Conservation (phyloP, 192 early-diverging fungal genomes). For the Coemansia sp. region DNA sequence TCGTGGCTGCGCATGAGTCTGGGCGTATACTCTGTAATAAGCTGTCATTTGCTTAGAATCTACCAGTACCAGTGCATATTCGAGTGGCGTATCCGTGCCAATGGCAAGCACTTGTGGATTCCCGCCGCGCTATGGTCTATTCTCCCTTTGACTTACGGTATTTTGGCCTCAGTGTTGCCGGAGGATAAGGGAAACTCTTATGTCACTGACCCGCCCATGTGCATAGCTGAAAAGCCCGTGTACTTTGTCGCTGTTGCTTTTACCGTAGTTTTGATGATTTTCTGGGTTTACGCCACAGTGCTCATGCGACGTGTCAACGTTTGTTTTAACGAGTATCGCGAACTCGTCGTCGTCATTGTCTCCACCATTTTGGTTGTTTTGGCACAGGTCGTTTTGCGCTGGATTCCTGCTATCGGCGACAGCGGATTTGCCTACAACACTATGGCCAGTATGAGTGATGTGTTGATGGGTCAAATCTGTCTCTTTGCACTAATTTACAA, state of each 20-base stretch:
- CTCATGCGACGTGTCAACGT: constrained; percentile 23
- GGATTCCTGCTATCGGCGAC: constrained; percentile 31
- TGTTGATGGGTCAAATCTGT: constrained; percentile 28
- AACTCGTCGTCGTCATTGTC: constrained; percentile 24
- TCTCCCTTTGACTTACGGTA: constrained; percentile 23
- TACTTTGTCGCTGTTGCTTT: constrained; percentile 38
- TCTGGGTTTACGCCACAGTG: constrained; percentile 26
- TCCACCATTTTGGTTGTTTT: constrained; percentile 17
- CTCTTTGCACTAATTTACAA: constrained; percentile 18
- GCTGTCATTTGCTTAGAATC: constrained; percentile 33
- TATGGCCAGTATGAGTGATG: constrained; percentile 29
- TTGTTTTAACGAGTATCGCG: constrained; percentile 43
- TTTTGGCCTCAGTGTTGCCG: constrained; percentile 30
- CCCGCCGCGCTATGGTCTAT: constrained; percentile 9
- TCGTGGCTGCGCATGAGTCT: constrained; percentile 48
- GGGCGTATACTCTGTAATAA: constrained; percentile 30
- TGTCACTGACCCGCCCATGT: constrained; percentile 16
- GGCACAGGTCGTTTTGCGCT: constrained; percentile 37
- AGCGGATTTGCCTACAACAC: constrained; percentile 37
- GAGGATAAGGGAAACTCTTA: constrained; percentile 12
- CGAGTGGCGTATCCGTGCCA: constrained; percentile 26
- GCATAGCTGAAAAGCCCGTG: constrained; percentile 25
- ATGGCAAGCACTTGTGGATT: constrained; percentile 22
- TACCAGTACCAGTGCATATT: constrained; percentile 48
- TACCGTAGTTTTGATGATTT: constrained; percentile 14